Evolutionary conservation across 345 rosid species (phyloP), one percentile per base, ranked within the genome.

Genomic region (Abelmoschus esculentus): DNA sequence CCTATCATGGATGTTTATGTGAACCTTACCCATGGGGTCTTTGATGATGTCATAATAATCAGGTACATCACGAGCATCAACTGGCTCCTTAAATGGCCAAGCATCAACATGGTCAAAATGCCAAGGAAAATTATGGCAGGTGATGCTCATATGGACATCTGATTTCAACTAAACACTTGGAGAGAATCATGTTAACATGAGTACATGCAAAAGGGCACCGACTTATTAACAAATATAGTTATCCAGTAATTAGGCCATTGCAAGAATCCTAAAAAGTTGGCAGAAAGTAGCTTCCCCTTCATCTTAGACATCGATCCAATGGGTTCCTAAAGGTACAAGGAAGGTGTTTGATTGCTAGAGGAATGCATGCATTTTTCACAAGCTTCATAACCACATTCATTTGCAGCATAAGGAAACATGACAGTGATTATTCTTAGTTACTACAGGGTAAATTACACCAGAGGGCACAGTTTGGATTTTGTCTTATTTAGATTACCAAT

Each of bases 21-120:
- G 64, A 59, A 15, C 72, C 80, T 85, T 86, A 96, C 99, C 99
- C 86, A 92, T 86, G 50, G 99, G 98, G 80, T 96, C 98, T 86
- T 90, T 92, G 75, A 96, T 96, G 78, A 96, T 87, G 73, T 87
- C 98, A 78, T 92, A 90, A 80, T 96, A 96, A 86, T 92, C 99
- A 42, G 99, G 98, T 74, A 87, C 99, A 79, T 96, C 99, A 47
- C 89, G 91, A 56, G 78, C 78, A 85, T 96, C 97, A 42, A 96
- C 97, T 54, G 99, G 97, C 62, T 96, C 99, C 87, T 86, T 90
- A 76, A 90, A 92, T 52, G 99, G 98, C 99, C 99, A 96, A 62
- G 96, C n/a, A n/a, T n/a, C n/a, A n/a, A n/a, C n/a, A n/a, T n/a
- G n/a, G n/a, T n/a, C n/a, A n/a, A n/a, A n/a, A n/a, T n/a, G n/a